Percentiles rank a stretch among this genome's conserved stretches.
These are phyloP conservation scores for Pascua guehoae DNA, from an alignment of 1,284 basidiomycete genomes.

Conservation along the genomic window DNA sequence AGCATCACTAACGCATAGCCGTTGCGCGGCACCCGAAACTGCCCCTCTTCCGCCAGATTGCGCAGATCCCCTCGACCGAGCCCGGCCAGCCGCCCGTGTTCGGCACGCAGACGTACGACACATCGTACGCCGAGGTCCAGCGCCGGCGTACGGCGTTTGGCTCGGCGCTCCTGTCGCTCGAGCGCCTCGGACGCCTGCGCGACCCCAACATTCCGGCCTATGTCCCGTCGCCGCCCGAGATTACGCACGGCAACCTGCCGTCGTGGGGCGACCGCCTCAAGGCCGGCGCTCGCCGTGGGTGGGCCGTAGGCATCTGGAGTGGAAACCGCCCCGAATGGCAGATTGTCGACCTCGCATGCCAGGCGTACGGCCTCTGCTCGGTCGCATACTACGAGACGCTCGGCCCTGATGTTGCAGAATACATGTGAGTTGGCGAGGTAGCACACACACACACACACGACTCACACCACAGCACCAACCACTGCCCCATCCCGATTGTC, in stretches of 20 bases:
- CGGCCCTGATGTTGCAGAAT: constrained; percentile 60
- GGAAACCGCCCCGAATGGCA: constrained; percentile 76
- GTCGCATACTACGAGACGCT: constrained; percentile 89
- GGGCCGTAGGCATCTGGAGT: constrained; percentile 52
- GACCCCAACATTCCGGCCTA: constrained; percentile 20
- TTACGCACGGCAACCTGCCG: constrained; percentile 31
- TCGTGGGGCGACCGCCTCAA: constrained; percentile 31
- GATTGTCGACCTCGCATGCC: constrained; percentile 71
- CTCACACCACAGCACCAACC: constrained; percentile 63
- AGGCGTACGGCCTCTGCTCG: constrained; percentile 77
- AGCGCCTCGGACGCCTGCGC: constrained; percentile 37
- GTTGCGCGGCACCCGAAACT: constrained; percentile 36
- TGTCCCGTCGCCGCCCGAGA: constrained; percentile 25
- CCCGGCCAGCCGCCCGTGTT: constrained; percentile 23
- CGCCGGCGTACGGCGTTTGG: constrained; percentile 39
- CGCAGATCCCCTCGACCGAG: constrained; percentile 23
- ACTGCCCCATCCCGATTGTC: constrained; percentile 71
- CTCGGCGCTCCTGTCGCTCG: constrained; percentile 41
- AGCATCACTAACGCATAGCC: constrained; percentile 17
- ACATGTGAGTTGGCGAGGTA: constrained; percentile 33
- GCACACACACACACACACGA: too few species aligned
- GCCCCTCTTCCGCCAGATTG: constrained; percentile 37
- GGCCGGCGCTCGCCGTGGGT: constrained; percentile 42
- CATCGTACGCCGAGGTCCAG: constrained; percentile 35
- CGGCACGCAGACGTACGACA: constrained; percentile 33